Evolutionary conservation across 805 yeast genomes (phyloP).

Genomic region (Wickerhamomyces chaumierensis): DNA sequence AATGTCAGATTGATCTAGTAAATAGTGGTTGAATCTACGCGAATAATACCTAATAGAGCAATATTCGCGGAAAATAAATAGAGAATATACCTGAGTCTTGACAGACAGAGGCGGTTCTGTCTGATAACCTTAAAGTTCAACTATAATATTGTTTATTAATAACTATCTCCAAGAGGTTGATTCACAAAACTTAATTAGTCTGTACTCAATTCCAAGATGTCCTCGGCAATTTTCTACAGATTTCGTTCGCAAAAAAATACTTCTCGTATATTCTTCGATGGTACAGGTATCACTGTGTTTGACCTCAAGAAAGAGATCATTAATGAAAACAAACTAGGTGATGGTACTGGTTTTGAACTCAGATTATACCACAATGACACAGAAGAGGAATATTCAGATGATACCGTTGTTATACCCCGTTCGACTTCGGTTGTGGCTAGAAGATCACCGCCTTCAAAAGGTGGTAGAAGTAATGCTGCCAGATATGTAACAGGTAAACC

Average conservation of each 20-base stretch:
- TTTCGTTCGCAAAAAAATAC: constrained; percentile 77
- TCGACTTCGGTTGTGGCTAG: constrained; percentile 75
- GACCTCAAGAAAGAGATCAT: constrained; percentile 90
- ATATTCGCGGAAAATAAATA: too few species aligned
- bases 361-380: constrained; percentile 62
- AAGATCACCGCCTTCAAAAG: constrained; percentile 56
- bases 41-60: too few species aligned
- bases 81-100: too few species aligned
- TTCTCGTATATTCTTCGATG: constrained; percentile 79
- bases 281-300: constrained; percentile 92
- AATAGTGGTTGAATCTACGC: too few species aligned
- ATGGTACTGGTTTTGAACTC: constrained; percentile 77
- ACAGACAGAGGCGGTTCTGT: too few species aligned
- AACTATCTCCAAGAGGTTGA: too few species aligned
- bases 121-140: too few species aligned
- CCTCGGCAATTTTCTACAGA: constrained; percentile 78
- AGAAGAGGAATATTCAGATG: constrained; percentile 71
- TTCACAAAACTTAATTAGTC: too few species aligned
- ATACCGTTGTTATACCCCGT: constrained; percentile 82
- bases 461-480: constrained; percentile 41
- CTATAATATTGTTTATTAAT: too few species aligned
- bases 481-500: constrained; percentile 71
- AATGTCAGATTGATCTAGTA: too few species aligned
- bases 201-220: too few species aligned
- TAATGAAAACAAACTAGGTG: constrained; percentile 65